A percentile compares a stretch with the other conserved stretches of the same genome.
Conservation (phyloP, 176 grass and related monocot genomes). For the Aechmea fasciata region DNA sequence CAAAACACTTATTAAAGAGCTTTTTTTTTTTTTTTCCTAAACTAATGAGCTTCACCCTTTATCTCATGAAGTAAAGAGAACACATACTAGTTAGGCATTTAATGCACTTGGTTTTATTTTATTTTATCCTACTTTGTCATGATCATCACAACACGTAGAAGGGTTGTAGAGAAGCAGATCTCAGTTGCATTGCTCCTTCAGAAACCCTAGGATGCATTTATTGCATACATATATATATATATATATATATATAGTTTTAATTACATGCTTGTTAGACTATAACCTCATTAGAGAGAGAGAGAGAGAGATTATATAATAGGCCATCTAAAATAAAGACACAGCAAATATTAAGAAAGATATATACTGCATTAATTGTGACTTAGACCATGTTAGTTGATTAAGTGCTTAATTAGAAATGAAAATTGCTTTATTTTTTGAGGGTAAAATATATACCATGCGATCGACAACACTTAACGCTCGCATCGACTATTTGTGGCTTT, state of each 20-base stretch:
- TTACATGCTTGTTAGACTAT: background rate
- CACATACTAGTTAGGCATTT: background rate
- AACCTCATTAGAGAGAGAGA: background rate
- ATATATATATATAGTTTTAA: no score
- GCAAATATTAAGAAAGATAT: no score
- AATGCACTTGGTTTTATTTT: background rate
- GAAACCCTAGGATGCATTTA: background rate
- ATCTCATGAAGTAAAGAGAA: background rate
- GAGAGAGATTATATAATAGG: background rate
- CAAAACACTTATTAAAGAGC: constrained; percentile 26
- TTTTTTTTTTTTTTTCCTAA: background rate
- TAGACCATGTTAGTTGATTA: no score
- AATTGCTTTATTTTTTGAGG: no score
- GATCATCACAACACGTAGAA: background rate
- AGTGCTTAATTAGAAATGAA: no score
- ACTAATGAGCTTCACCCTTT: background rate
- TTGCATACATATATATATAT: no score
- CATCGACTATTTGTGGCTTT: no score
- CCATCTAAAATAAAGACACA: no score
- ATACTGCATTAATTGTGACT: no score
- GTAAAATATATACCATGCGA: no score
- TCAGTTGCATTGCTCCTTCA: background rate
- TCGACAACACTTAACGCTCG: no score
- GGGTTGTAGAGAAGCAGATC: background rate
- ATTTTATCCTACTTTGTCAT: background rate